Base-by-base conservation (phyloP, 306 rosid species). In the Psophocarpus tetragonolobus region DNA sequence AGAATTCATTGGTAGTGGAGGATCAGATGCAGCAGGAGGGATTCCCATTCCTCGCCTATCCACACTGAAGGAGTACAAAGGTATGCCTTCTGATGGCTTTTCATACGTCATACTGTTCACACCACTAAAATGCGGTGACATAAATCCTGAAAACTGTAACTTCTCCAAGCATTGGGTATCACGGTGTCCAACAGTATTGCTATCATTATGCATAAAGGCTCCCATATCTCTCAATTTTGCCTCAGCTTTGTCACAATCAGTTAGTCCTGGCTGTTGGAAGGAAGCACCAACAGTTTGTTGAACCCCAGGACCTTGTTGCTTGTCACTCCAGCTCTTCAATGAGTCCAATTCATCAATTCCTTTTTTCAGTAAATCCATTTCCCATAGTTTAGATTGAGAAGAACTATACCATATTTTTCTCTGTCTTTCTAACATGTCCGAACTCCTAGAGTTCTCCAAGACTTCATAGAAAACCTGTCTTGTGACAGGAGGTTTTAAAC, bases 321-420 rank as follows among this genome's bases (percentile, higher is more conserved):
- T 87, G 73, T 90, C 94, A 50, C 88, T 85, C 99, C 92, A 87
- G 85, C 73, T 83, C 81, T 85, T 89, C 71, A 83, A 71, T 6
- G 86, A 83, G 70, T 86, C 87, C 81, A 89, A 68, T 64, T 93
- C 97, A 30, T 78, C 93, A 44, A 87, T 86, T 78, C 87, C 97
- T 79, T 85, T 87, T 78, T 88, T 91, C 56, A 89, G 91, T 63
- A 89, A 77, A 83, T 95, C 99, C 85, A 84, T 87, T 83, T 95
- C 99, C 99, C 97, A 95, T 54, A 92, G 86, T 77, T 91, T 90
- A 53, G 97, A 89, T 63, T 88, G 94, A 66, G 96, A 80, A 64
- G 97, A 89, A 74, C 84, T 92, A 88, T 95, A 95, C 97, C 99
- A 95, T 84, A 95, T 92, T 87, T 88, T 95, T 84, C 99, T 92